Percentiles rank a stretch among this genome's conserved stretches.
Evolutionary conservation across 2,329 filamentous ascomycete genomes (phyloP).

Genomic region (Colletotrichum sp.): DNA sequence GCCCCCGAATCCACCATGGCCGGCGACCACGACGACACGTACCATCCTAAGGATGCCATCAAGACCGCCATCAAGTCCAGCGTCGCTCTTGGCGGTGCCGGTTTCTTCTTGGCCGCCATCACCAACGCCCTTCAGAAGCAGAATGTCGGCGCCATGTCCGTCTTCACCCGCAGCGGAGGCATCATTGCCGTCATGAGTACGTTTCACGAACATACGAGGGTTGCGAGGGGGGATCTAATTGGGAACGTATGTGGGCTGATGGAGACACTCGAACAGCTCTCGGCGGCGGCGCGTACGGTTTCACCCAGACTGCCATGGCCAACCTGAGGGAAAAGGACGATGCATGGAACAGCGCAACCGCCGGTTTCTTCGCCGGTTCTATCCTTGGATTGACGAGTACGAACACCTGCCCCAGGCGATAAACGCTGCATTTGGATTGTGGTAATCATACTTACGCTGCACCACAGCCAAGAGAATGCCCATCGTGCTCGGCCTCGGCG

Average conservation of each 20-base stretch:
- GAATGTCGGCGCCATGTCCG: conserved; percentile 80
- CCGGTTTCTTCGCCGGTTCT: conserved; percentile 77
- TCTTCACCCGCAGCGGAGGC: conserved; percentile 80
- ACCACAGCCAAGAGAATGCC: conserved; percentile 60
- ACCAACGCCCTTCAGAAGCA: conserved; percentile 86
- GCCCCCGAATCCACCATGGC: conserved; percentile 21
- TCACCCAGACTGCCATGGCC: conserved; percentile 76
- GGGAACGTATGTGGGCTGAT: neutral
- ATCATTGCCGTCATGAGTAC: conserved; percentile 58
- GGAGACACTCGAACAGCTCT: conserved; percentile 55
- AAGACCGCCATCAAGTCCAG: conserved; percentile 68
- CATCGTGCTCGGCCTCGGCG: conserved; percentile 71
- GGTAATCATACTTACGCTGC: conserved; percentile 2
- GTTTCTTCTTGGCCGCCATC: conserved; percentile 76
- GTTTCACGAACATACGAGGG: neutral
- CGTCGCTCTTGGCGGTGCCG: conserved; percentile 68
- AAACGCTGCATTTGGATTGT: neutral
- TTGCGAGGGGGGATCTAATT: neutral
- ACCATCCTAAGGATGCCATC: conserved; percentile 78
- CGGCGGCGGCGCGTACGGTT: conserved; percentile 77
- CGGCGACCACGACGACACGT: conserved; percentile 49
- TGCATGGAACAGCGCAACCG: conserved; percentile 73
- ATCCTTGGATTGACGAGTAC: conserved; percentile 76
- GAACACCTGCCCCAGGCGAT: conserved; percentile 28
- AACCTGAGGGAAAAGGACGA: conserved; percentile 90